A percentile compares a stretch with the other conserved stretches of the same genome.
Conservation (phyloP, 2,329 filamentous ascomycete species). For the Trichoderma lentiforme region DNA sequence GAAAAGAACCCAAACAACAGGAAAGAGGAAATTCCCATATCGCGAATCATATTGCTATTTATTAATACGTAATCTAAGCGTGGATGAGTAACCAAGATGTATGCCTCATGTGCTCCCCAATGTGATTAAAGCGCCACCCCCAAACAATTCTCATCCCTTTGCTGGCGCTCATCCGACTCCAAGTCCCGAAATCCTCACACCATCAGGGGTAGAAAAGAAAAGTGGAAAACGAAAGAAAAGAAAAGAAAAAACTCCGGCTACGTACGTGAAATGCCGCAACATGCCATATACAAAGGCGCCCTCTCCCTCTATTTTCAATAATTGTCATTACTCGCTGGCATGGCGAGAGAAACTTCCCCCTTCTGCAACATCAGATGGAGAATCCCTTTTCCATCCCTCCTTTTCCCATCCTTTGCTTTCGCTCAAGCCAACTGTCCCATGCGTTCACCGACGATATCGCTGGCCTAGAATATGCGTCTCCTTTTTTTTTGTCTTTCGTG, state of each 20-base stretch:
- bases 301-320: constrained; percentile 10
- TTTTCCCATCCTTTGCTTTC: not conserved
- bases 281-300: constrained; percentile 24
- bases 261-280: constrained; percentile 20
- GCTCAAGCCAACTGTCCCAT: not conserved
- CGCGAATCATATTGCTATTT: constrained; percentile 14
- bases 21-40: not conserved
- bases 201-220: not conserved
- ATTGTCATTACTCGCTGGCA: not conserved
- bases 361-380: not conserved
- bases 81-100: constrained; percentile 17
- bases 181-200: constrained; percentile 1
- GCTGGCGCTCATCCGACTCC: constrained; percentile 5
- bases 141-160: constrained; percentile 13
- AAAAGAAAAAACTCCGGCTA: constrained; percentile 16
- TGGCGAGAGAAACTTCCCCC: not conserved
- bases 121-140: constrained; percentile 1
- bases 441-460: not conserved
- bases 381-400: not conserved
- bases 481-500: not conserved
- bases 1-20: not conserved
- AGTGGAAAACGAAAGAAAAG: not conserved
- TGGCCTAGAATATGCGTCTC: not conserved
- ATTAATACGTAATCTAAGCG: constrained; percentile 14
- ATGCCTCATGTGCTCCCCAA: constrained; percentile 14